Evolutionary conservation across 441 rosid species (phyloP), one percentile per base, ranked within the genome.

Genomic region (Bocquillonia castaneifolia): DNA sequence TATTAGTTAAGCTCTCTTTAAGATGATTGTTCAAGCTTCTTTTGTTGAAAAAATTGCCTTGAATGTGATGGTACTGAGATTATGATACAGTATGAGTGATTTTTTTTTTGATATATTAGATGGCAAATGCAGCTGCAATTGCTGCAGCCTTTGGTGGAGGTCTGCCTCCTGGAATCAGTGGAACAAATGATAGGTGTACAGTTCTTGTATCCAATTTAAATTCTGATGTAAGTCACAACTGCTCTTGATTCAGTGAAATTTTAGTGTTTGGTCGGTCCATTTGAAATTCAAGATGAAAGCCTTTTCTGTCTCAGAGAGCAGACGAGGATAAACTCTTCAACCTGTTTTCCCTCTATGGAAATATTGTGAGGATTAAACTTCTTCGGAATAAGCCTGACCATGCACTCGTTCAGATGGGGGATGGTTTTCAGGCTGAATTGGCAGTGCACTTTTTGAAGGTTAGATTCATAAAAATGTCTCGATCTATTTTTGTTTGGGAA

Each of bases 341-440:
- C 76, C 79, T 94, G 36, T 94, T 94, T 76, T 94, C 99, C 48
- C 88, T 94, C 32, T 94, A 94, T 66, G 99, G 99, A 59, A 94
- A 94, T 81, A 94, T 94, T 73, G 83, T 88, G 79, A 87, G 98
- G 72, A 90, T 94, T 63, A 94, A 94, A 76, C 84, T 90, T 78
- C 97, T 94, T 36, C 98, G 89, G 40, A 92, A 90, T 78, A 94
- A 94, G 78, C 97, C 98, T 23, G 99, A 94, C 72, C 99, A 94
- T 78, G 99, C 99, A 10, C 96, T 94, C 37, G 88, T 94, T 76
- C 98, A 94, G 85, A 87, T 94, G 99, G 97, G 94, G 4, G 99
- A 94, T 73, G 99, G 99, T 61, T 90, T 94, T 74, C 99, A 92
- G 77, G 91, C 99, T 58, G 99, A 94, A 72, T 79, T 94, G 74